These are phyloP conservation scores for Samsoniella hepiali DNA, from an alignment of 2,329 filamentous ascomycete genomes.

Conservation along the genomic window DNA sequence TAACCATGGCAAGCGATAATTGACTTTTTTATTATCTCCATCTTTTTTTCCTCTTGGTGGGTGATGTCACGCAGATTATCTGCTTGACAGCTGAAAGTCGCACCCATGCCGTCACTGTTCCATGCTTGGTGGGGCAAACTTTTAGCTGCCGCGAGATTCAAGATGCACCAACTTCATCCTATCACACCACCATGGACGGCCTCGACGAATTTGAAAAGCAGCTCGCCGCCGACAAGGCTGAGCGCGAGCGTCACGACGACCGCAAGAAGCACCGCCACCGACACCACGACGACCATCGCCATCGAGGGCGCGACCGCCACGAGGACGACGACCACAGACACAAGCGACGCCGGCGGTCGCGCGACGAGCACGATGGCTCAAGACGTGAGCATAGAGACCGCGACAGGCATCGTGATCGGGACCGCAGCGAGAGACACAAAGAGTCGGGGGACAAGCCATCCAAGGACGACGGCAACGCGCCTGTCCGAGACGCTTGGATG, in stretches of 20 bases:
- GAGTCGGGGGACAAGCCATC: conserved; percentile 50
- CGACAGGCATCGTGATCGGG: conserved; percentile 26
- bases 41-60: background rate
- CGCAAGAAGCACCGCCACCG: conserved; percentile 40
- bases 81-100: background rate
- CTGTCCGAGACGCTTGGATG: conserved; percentile 85
- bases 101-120: background rate
- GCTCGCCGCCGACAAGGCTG: conserved; percentile 62
- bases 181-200: conserved; percentile 42
- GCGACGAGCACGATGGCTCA: conserved; percentile 55
- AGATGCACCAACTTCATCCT: background rate
- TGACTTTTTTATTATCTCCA: background rate
- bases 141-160: conserved; percentile 3
- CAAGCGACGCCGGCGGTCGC: conserved; percentile 31
- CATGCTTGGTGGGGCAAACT: conserved; percentile 5
- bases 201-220: conserved; percentile 74
- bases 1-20: background rate
- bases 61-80: too few species aligned
- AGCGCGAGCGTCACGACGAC: conserved; percentile 39
- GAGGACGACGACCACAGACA: conserved; percentile 35
- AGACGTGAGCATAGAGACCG: conserved; percentile 52
- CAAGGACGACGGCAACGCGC: background rate
- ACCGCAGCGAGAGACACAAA: conserved; percentile 31
- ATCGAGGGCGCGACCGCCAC: conserved; percentile 42
- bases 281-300: conserved; percentile 10